Evolutionary conservation across 2,329 filamentous ascomycete genomes (phyloP), one percentile per base, ranked within the genome.

Genomic region (Trichophyton benhamiae): DNA sequence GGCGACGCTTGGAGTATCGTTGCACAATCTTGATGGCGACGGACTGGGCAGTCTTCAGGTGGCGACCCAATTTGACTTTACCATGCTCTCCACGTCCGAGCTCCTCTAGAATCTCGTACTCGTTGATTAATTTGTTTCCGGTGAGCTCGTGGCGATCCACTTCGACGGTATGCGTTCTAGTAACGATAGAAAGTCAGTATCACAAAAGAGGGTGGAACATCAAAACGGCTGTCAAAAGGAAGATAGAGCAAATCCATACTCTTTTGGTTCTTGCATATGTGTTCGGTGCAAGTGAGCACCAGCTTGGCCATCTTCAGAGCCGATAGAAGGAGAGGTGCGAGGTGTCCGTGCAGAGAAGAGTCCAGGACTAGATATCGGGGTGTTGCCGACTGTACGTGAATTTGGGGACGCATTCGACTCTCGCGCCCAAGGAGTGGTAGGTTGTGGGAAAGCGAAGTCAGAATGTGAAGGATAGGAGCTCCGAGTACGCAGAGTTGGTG

Each of bases 11-110:
- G 59, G 92, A 95, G 72, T 94, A 96, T 42, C 94, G 86, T 62
- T 95, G 90, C 55, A 99, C 95, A 68, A 99, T 99, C 78, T 99
- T 99, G 81, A 99, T 96, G 61, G 94, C 94, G 3, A 99, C 92
- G 71, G 87, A 87, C 60, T 89, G 86, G 64, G 82, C 82, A 1
- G 83, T 91, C 61, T 86, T 79, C 53, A 90, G 79, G 71, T 95
- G 91, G 60, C 90, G 84, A 57, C 91, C 94, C 57, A 96, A 81
- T 76, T 99, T 99, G 70, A 99, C 94, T 77, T 97, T 99, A 70
- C 94, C 94, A 72, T 99, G 94, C 69, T 96, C 89, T 58, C 94
- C 94, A 63, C 94, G 87, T 61, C 94, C 94, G 60, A 99, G 89
- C 75, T 99, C 94, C 73, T 95, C 89, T 66, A 97, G 87, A 68